Evolutionary conservation across 768 basidiomycete species (phyloP), one percentile per base, ranked within the genome.

Genomic region (Termitomyces sp.): DNA sequence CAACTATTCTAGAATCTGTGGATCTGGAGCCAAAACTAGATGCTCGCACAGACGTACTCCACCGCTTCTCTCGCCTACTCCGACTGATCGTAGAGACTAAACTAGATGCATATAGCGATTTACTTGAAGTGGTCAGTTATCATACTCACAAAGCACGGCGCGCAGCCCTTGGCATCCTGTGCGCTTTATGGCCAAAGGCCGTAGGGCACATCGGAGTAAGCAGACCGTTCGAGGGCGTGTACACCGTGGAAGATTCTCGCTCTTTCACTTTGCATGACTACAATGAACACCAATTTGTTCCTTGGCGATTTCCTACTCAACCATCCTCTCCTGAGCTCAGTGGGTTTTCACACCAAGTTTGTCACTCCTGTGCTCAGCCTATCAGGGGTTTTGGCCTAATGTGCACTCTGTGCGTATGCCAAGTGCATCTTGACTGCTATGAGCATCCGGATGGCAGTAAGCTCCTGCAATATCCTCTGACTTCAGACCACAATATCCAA

Each of bases 391-490:
- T 89, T 65, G 88, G 85, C 5, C 72, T 95, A 6, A 69, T 86
- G 12, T 93, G 91, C 65, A 79, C 87, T 0, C 79, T 86, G 49
- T 92, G 91, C 70, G 76, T 81, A 68, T 87, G 84, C 58, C 72
- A 78, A 1, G 82, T 90, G 7, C 92, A 95, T 69, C 83, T 91
- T 57, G 84, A 86, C 61, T 95, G 92, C 72, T 92, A 91, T 64
- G 85, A 89, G 62, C 78, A 85, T 58, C 82, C 84, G 6, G 81
- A 82, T 49, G 89, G 88, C 26, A 86, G 80, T 62, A 76, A 81
- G 57, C 69, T 84, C 57, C 68, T 79, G 6, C 79, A 86, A 61
- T 89, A 89, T 61, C 67, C 75, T 20, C 69, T 77, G 60, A 64
- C 71, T 18, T 64, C 76, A 13, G 83, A 84, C 62, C 61, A 68